Conservation (phyloP, 306 rosid genomes). For the Vigna mungo region DNA sequence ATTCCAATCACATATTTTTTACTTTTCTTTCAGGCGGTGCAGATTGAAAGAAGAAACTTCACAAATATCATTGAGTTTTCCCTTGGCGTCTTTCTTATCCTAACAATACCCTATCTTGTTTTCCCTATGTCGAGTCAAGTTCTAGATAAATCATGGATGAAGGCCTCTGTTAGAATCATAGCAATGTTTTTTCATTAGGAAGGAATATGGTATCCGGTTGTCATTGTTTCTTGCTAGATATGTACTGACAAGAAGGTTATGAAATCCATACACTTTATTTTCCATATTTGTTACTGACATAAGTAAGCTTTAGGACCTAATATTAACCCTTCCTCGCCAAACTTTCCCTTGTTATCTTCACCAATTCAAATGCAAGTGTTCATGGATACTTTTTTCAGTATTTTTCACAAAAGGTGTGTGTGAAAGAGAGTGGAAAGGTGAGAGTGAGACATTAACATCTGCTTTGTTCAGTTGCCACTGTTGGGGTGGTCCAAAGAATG, state of each 20-base stretch:
- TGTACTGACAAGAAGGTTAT: constrained; percentile 47
- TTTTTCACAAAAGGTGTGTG: constrained; percentile 2
- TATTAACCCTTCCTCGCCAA: constrained; percentile 21
- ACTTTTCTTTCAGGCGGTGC: constrained; percentile 56
- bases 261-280: constrained; percentile 48
- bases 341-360: constrained; percentile 26
- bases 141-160: constrained; percentile 47
- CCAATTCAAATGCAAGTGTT: constrained; percentile 27
- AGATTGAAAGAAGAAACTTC: constrained; percentile 49
- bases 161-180: constrained; percentile 51
- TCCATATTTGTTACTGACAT: constrained; percentile 34
- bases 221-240: constrained; percentile 49
- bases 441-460: constrained; percentile 40
- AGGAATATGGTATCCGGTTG: constrained; percentile 40
- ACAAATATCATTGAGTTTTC: constrained; percentile 30
- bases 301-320: constrained; percentile 27
- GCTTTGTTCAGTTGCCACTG: constrained; percentile 41
- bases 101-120: constrained; percentile 39
- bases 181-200: constrained; percentile 45
- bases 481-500: constrained; percentile 50
- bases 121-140: constrained; percentile 51
- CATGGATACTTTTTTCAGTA: constrained; percentile 8
- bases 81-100: constrained; percentile 44
- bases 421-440: background rate
- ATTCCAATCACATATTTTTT: constrained; percentile 40